Conservation (phyloP, 495 filamentous ascomycete species). For the Endocarpon pusillum region DNA sequence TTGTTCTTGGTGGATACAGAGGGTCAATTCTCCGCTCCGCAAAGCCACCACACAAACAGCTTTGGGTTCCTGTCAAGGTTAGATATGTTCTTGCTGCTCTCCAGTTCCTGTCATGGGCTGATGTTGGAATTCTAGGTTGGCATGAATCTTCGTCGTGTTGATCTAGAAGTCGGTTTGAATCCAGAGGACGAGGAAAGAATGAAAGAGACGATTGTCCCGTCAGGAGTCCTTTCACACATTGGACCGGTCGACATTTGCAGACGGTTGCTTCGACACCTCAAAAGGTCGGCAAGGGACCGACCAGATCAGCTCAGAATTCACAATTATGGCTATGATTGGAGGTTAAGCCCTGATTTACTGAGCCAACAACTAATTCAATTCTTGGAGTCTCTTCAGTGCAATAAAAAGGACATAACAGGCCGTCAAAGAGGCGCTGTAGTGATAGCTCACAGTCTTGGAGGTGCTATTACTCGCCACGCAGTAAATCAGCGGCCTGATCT, state of each 20-base stretch:
- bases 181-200: constrained; percentile 76
- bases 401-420: constrained; percentile 30
- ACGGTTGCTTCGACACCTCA: constrained; percentile 60
- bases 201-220: constrained; percentile 62
- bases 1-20: constrained; percentile 80
- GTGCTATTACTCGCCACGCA: constrained; percentile 76
- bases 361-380: constrained; percentile 51
- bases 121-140: too few relatives aligned
- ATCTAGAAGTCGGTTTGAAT: constrained; percentile 73
- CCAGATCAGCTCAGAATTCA: constrained; percentile 59
- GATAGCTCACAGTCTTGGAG: constrained; percentile 80
- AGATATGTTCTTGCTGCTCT: too few relatives aligned
- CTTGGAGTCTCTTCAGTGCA: constrained; percentile 58
- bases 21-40: constrained; percentile 82
- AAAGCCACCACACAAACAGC: constrained; percentile 56
- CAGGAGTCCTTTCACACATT: constrained; percentile 75
- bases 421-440: constrained; percentile 55
- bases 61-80: constrained; percentile 93
- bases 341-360: constrained; percentile 65
- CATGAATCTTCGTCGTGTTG: constrained; percentile 77
- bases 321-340: constrained; percentile 94
- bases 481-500: constrained; percentile 78
- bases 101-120: too few relatives aligned
- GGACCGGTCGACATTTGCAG: constrained; percentile 84
- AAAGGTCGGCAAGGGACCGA: constrained; percentile 51